Conservation (phyloP, 2,329 filamentous ascomycete species). For the Sporothrix euskadiensis region DNA sequence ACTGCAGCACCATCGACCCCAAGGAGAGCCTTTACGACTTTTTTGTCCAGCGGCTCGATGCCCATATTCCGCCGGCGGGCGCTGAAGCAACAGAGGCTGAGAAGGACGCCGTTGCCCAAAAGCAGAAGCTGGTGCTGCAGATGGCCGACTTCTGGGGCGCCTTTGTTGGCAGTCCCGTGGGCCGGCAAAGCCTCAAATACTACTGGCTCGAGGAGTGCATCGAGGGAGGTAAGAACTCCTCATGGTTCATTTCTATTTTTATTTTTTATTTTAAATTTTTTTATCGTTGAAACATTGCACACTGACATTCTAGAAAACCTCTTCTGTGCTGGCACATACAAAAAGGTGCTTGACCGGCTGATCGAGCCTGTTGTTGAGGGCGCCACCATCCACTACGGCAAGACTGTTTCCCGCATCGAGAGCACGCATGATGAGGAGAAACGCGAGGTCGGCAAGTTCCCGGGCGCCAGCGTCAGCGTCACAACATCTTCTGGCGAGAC, state of each 20-base stretch:
- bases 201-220: slow-evolving; percentile 79
- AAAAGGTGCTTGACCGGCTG: slow-evolving; percentile 59
- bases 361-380: slow-evolving; percentile 57
- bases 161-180: slow-evolving; percentile 66
- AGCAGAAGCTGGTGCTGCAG: slow-evolving; percentile 47
- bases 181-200: slow-evolving; percentile 69
- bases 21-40: slow-evolving; percentile 56
- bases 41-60: slow-evolving; percentile 48
- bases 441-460: slow-evolving; percentile 22
- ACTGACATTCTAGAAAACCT: slow-evolving; percentile 52
- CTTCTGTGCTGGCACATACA: slow-evolving; percentile 61
- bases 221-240: slow-evolving; percentile 57
- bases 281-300: background rate
- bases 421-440: slow-evolving; percentile 34
- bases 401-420: slow-evolving; percentile 50
- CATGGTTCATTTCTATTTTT: background rate
- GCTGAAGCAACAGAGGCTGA: slow-evolving; percentile 32
- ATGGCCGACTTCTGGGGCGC: slow-evolving; percentile 68
- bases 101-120: slow-evolving; percentile 36
- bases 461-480: slow-evolving; percentile 45
- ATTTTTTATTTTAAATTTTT: no score
- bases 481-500: slow-evolving; percentile 48
- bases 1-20: slow-evolving; percentile 50
- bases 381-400: slow-evolving; percentile 56
- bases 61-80: slow-evolving; percentile 44